Conservation (phyloP, 2,329 filamentous ascomycete species). For the Calonectria pseudoturangicola region DNA sequence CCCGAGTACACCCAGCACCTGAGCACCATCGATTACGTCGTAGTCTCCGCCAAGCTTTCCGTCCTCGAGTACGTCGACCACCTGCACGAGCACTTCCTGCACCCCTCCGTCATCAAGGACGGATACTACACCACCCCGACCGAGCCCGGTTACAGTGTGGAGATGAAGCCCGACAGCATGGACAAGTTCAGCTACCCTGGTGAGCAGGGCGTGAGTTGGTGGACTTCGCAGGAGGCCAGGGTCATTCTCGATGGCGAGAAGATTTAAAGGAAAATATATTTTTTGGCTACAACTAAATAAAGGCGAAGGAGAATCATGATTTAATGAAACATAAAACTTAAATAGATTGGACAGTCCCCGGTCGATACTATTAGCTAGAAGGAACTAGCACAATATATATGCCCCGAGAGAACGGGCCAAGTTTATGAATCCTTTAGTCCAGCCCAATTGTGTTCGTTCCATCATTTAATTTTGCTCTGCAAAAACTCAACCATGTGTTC, state of each 20-base stretch:
- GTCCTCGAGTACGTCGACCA: conserved; percentile 95
- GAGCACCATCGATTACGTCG: conserved; percentile 94
- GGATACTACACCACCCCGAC: conserved; percentile 92
- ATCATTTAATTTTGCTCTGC: background rate
- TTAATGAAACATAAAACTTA: conserved; percentile 34
- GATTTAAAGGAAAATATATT: conserved; percentile 61
- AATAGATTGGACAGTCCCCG: conserved; percentile 25
- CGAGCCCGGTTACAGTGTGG: conserved; percentile 90
- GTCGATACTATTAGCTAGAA: conserved; percentile 24
- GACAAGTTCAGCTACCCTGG: conserved; percentile 86
- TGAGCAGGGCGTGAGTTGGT: conserved; percentile 87
- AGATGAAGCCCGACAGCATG: conserved; percentile 95
- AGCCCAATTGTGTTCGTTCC: background rate
- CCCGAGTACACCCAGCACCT: conserved; percentile 96
- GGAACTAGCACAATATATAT: conserved; percentile 19
- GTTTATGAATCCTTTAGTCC: background rate
- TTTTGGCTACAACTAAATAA: background rate
- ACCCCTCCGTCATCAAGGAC: conserved; percentile 86
- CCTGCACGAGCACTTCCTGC: conserved; percentile 92
- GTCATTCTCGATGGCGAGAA: conserved; percentile 80
- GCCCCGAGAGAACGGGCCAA: conserved; percentile 2
- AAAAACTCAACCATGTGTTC: conserved; percentile 61
- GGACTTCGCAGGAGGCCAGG: conserved; percentile 87
- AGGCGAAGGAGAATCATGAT: conserved; percentile 30
- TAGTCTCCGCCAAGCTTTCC: conserved; percentile 86